Evolutionary conservation across 2,329 filamentous ascomycete genomes (phyloP).

Genomic region (Ascochyta rabiei): DNA sequence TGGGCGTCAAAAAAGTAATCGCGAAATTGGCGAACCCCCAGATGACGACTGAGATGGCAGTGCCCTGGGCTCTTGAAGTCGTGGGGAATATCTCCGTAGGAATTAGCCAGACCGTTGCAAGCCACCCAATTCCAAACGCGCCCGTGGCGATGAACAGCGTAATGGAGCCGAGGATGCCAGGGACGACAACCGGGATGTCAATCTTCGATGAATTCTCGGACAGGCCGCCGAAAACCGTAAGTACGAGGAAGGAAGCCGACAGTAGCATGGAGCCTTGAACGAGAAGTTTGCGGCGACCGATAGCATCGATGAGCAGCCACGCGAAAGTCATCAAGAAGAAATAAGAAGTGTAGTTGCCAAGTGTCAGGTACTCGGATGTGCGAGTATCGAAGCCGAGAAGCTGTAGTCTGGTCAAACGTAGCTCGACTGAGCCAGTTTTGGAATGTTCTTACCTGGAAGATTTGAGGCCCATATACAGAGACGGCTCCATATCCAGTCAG

Average conservation of each 20-base stretch:
- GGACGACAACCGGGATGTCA: constrained; percentile 49
- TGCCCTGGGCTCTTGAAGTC: constrained; percentile 60
- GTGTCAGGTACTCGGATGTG: constrained; percentile 62
- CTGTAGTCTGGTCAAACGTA: constrained; percentile 37
- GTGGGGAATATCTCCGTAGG: constrained; percentile 65
- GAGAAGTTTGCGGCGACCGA: constrained; percentile 61
- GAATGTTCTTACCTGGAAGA: constrained; percentile 56
- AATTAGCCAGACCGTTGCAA: constrained; percentile 65
- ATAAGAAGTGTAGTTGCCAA: constrained; percentile 67
- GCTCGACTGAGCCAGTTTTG: not conserved
- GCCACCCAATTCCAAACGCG: constrained; percentile 66
- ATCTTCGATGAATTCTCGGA: constrained; percentile 49
- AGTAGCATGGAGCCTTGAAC: constrained; percentile 59
- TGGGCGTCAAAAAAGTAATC: constrained; percentile 63
- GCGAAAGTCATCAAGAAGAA: constrained; percentile 66
- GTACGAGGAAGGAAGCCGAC: constrained; percentile 57
- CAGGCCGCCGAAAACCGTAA: constrained; percentile 59
- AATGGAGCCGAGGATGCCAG: constrained; percentile 59
- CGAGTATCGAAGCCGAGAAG: constrained; percentile 62
- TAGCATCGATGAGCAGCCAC: constrained; percentile 64
- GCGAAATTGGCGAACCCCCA: constrained; percentile 66
- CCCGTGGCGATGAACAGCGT: constrained; percentile 64
- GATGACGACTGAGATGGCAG: constrained; percentile 60
- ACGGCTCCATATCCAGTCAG: constrained; percentile 65
- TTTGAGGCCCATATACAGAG: constrained; percentile 67